A percentile compares a stretch with the other conserved stretches of the same genome.
These are phyloP conservation scores for Venturia carpophila DNA, from an alignment of 2,329 filamentous ascomycete genomes.

Conservation along the genomic window DNA sequence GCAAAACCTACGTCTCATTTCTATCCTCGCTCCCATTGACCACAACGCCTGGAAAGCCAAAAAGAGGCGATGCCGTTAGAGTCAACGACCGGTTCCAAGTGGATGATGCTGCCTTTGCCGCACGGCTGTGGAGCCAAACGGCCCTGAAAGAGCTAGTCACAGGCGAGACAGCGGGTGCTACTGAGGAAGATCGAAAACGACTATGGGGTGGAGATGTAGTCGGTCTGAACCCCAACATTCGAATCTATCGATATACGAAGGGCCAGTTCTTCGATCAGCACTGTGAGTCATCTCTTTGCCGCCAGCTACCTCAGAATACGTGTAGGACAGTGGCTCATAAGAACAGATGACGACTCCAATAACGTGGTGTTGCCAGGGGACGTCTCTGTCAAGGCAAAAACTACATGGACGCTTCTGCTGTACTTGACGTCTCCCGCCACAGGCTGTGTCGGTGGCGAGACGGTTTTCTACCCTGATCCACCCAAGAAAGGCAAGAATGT, in stretches of 20 bases:
- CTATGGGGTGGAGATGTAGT: slow-evolving; percentile 69
- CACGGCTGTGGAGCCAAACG: slow-evolving; percentile 68
- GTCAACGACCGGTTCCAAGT: slow-evolving; percentile 88
- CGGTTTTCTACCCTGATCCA: slow-evolving; percentile 70
- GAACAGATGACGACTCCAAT: slow-evolving; percentile 80
- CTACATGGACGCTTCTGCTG: slow-evolving; percentile 85
- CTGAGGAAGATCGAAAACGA: slow-evolving; percentile 28
- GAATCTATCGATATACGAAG: slow-evolving; percentile 77
- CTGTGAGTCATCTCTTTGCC: slow-evolving; percentile 50
- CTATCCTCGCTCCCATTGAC: slow-evolving; percentile 61
- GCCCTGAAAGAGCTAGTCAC: slow-evolving; percentile 56
- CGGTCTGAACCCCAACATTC: slow-evolving; percentile 82
- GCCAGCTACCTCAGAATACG: not conserved
- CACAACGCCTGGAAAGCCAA: slow-evolving; percentile 72
- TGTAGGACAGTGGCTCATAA: slow-evolving; percentile 19
- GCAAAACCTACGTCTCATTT: slow-evolving; percentile 68
- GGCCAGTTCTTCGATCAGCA: slow-evolving; percentile 91
- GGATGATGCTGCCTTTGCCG: slow-evolving; percentile 65
- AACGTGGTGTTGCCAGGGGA: slow-evolving; percentile 50
- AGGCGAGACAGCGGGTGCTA: slow-evolving; percentile 24
- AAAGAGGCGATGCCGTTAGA: slow-evolving; percentile 69
- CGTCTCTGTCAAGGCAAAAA: slow-evolving; percentile 49
- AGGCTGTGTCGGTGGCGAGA: slow-evolving; percentile 77
- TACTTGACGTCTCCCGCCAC: slow-evolving; percentile 72
- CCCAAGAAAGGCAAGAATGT: slow-evolving; percentile 38